phyloP scores from a whole-genome alignment of 345 rosid species.

The Pistacia atlantica region DNA sequence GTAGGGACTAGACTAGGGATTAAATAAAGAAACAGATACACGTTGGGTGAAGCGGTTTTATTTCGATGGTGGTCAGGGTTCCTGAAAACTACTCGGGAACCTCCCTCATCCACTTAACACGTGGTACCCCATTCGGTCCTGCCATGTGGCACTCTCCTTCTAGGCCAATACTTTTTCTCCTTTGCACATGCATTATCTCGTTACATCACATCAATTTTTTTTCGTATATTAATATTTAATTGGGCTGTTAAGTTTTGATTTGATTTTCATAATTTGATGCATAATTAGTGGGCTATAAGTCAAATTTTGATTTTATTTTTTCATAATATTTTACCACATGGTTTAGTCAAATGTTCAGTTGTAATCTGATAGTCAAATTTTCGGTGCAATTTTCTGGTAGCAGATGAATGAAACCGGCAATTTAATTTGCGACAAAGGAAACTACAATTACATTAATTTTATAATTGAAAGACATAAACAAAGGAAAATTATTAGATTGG shows the following conservation, averaged over 20 bases:
- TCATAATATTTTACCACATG: too few relatives aligned
- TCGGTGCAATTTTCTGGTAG: too few relatives aligned
- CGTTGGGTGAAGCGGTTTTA: not conserved
- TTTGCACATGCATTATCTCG: conserved; percentile 40
- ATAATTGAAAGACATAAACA: too few relatives aligned
- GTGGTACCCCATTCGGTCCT: conserved; percentile 17
- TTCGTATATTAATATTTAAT: too few relatives aligned
- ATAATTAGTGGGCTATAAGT: not conserved
- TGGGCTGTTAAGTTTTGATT: not conserved
- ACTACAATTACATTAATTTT: too few relatives aligned
- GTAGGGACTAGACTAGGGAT: too few relatives aligned
- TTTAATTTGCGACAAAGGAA: too few relatives aligned
- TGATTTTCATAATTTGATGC: not conserved
- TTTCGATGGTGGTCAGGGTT: not conserved
- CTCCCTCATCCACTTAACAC: conserved; percentile 23
- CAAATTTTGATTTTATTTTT: too few relatives aligned
- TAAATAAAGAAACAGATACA: not conserved
- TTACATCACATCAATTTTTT: conserved; percentile 23
- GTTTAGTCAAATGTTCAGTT: too few relatives aligned
- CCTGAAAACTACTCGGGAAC: conserved; percentile 37
- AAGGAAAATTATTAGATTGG: too few relatives aligned
- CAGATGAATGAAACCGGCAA: too few relatives aligned
- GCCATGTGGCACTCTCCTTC: conserved; percentile 30
- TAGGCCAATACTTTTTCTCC: conserved; percentile 26
- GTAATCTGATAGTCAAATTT: too few relatives aligned